Conservation (phyloP, 164 flowering plant species). For the Macadamia tetraphylla region DNA sequence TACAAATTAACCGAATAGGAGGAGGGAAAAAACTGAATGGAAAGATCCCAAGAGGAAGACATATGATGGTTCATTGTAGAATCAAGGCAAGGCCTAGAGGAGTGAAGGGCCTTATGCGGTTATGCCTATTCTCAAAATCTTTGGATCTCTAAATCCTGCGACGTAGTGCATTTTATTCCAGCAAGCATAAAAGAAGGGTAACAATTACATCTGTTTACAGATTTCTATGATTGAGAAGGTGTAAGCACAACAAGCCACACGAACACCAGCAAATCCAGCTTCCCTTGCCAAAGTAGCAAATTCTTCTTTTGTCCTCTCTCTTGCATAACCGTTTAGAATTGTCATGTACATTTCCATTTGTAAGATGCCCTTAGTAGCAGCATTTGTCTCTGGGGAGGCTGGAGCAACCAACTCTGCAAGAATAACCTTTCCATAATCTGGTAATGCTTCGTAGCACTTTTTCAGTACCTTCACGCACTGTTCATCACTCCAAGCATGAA, state of each 20-base stretch:
- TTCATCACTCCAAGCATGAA: conserved; percentile 23
- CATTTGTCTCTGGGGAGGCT: not conserved
- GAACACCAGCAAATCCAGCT: conserved; percentile 12
- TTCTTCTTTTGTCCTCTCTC: conserved; percentile 19
- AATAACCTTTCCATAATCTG: conserved; percentile 20
- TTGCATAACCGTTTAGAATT: conserved; percentile 14
- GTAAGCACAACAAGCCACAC: conserved; percentile 8
- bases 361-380: not conserved
- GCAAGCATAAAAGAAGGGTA: too few species aligned
- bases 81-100: too few species aligned
- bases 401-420: conserved; percentile 8
- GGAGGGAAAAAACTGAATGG: too few species aligned
- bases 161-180: too few species aligned
- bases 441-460: conserved; percentile 15
- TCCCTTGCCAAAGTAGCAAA: conserved; percentile 15
- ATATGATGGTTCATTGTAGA: too few species aligned
- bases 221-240: conserved; percentile 22
- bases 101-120: too few species aligned
- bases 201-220: conserved; percentile 13
- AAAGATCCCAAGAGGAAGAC: too few species aligned
- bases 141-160: too few species aligned
- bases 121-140: too few species aligned
- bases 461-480: conserved; percentile 15
- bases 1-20: too few species aligned
- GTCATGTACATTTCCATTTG: conserved; percentile 12